These are phyloP conservation scores for Mortierella sp. DNA, from an alignment of 371 early-diverging fungal genomes.

Conservation along the genomic window DNA sequence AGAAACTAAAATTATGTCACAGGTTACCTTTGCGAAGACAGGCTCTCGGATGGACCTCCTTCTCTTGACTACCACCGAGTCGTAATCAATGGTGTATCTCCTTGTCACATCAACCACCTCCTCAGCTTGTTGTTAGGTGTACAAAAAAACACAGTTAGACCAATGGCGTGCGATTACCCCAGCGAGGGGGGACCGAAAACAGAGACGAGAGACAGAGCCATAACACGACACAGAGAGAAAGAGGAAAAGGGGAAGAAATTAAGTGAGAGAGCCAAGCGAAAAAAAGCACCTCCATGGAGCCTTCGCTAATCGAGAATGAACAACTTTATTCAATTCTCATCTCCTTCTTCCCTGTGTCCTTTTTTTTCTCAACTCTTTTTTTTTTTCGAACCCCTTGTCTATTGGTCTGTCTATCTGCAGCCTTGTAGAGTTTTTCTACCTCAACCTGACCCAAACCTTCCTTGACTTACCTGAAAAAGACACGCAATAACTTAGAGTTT, in stretches of 20 bases:
- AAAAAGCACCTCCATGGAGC: not conserved
- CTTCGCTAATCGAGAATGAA: not conserved
- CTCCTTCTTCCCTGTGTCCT: not conserved
- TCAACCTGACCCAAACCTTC: not conserved
- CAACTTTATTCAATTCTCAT: not conserved
- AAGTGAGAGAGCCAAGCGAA: not conserved
- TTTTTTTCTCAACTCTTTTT: not conserved
- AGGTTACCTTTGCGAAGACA: slow-evolving; percentile 58
- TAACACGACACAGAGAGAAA: not conserved
- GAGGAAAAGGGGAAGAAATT: not conserved
- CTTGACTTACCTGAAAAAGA: slow-evolving; percentile 60
- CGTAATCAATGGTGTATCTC: slow-evolving; percentile 64
- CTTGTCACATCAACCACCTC: slow-evolving; percentile 77
- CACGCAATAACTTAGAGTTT: slow-evolving; percentile 74
- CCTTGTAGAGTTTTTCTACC: not conserved
- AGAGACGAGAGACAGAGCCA: not conserved
- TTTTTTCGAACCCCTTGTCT: not conserved
- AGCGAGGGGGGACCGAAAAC: not conserved
- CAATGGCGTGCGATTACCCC: not conserved
- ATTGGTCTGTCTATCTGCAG: not conserved
- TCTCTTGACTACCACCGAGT: slow-evolving; percentile 61
- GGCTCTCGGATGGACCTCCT: slow-evolving; percentile 67
- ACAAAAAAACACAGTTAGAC: not conserved
- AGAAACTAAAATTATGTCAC: too few relatives aligned
- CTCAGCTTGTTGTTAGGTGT: slow-evolving; percentile 36